Evolutionary conservation across 2,329 filamentous ascomycete genomes (phyloP).

Genomic region (Penicillium paneum): DNA sequence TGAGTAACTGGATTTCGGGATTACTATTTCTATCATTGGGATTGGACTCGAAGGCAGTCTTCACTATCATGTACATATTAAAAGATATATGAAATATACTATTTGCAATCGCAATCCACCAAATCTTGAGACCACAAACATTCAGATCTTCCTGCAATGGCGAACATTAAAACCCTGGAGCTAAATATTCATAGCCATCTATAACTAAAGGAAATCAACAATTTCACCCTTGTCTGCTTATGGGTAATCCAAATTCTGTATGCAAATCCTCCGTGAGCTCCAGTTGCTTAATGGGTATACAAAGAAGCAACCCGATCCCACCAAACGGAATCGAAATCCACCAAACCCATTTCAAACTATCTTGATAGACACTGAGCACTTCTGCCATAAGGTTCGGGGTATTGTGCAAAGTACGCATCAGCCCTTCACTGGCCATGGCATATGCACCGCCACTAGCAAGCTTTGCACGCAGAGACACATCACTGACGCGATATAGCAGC

Average conservation of each 20-base stretch:
- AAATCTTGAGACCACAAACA: not conserved
- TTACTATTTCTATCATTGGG: not conserved
- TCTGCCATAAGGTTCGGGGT: slow-evolving; percentile 12
- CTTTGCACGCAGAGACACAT: slow-evolving; percentile 4
- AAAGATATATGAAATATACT: not conserved
- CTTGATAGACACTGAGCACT: slow-evolving; percentile 35
- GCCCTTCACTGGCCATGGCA: slow-evolving; percentile 12
- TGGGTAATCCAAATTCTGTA: slow-evolving; percentile 25
- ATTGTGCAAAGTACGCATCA: not conserved
- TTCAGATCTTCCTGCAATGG: too few relatives aligned
- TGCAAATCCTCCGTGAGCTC: not conserved
- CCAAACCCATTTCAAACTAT: slow-evolving; percentile 40
- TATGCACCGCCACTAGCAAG: slow-evolving; percentile 26
- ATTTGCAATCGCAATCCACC: not conserved
- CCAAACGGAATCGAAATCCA: slow-evolving; percentile 35
- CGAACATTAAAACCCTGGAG: not conserved
- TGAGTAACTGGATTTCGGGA: too few relatives aligned
- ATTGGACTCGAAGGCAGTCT: not conserved
- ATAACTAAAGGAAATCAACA: not conserved
- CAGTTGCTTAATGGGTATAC: slow-evolving; percentile 34
- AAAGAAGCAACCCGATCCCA: slow-evolving; percentile 32
- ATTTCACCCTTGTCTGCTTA: not conserved
- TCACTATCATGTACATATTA: not conserved
- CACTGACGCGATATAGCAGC: slow-evolving; percentile 13
- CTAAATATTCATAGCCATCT: not conserved